phyloP scores from a whole-genome alignment of 176 grass and related monocot genomes.

The Calamus simplicifolius region DNA sequence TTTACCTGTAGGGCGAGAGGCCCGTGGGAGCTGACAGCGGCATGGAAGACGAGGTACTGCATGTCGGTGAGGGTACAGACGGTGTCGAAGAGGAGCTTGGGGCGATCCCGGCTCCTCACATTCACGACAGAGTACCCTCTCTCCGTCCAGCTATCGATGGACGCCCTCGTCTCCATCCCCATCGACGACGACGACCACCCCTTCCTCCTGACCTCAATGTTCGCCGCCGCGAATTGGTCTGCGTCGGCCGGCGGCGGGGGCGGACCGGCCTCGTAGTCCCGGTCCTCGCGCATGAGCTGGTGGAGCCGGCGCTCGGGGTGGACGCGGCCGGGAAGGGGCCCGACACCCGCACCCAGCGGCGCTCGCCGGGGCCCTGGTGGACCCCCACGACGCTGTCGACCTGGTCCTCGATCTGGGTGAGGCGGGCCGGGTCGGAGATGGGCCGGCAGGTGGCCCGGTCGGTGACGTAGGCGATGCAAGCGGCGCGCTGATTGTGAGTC shows the following conservation, averaged over 20 bases:
- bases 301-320: conserved; percentile 63
- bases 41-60: conserved; percentile 76
- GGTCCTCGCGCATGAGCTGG: conserved; percentile 68
- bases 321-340: conserved; percentile 38
- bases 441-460: not conserved
- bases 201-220: not conserved
- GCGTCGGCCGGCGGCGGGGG: conserved; percentile 35
- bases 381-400: conserved; percentile 45
- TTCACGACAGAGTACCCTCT: conserved; percentile 65
- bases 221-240: conserved; percentile 24
- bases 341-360: conserved; percentile 36
- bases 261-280: conserved; percentile 46
- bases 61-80: conserved; percentile 78
- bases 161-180: conserved; percentile 27
- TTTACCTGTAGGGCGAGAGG: conserved; percentile 57
- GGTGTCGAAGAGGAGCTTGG: conserved; percentile 68
- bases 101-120: conserved; percentile 48
- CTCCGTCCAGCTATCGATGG: conserved; percentile 62
- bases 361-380: conserved; percentile 29
- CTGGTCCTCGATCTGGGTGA: conserved; percentile 44
- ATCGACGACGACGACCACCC: not conserved
- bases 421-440: conserved; percentile 17
- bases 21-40: conserved; percentile 43
- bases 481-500: conserved; percentile 49
- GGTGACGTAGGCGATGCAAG: conserved; percentile 40